phyloP scores from a whole-genome alignment of 164 flowering plant genomes.

The Macadamia tetraphylla region DNA sequence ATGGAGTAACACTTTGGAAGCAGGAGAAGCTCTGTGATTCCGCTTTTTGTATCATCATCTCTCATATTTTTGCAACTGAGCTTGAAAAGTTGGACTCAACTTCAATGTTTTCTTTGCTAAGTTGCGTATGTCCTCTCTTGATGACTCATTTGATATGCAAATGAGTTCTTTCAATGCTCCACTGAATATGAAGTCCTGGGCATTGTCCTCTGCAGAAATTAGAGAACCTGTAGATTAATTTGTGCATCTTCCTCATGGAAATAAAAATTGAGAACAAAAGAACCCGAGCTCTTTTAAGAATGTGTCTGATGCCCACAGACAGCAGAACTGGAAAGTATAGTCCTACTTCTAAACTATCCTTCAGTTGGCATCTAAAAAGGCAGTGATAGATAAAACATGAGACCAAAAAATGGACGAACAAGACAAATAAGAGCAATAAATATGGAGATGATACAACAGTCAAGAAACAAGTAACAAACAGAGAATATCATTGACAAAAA shows the following conservation, averaged over 20 bases:
- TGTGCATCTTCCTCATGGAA: neutral
- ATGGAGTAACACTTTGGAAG: neutral
- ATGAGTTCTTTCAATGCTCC: constrained; percentile 52
- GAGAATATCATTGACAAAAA: too few relatives aligned
- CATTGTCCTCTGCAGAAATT: constrained; percentile 62
- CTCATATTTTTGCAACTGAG: constrained; percentile 18
- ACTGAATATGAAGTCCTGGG: constrained; percentile 41
- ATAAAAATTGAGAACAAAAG: constrained; percentile 2
- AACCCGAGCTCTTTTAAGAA: neutral
- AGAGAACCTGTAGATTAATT: neutral
- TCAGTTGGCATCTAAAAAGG: too few relatives aligned
- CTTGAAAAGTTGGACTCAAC: constrained; percentile 29
- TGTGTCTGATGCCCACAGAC: too few relatives aligned
- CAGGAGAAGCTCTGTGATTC: neutral
- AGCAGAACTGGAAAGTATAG: too few relatives aligned
- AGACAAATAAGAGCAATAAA: too few relatives aligned
- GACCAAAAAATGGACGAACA: too few relatives aligned
- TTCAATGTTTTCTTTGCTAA: constrained; percentile 66
- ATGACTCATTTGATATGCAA: constrained; percentile 56
- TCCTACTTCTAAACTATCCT: too few relatives aligned
- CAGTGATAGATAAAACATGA: too few relatives aligned
- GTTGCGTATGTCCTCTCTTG: constrained; percentile 74
- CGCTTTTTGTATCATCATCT: neutral
- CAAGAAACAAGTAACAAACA: too few relatives aligned
- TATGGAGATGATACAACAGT: too few relatives aligned